Conservation (phyloP, 1,284 basidiomycete genomes). For the Heterobasidion occidentale region DNA sequence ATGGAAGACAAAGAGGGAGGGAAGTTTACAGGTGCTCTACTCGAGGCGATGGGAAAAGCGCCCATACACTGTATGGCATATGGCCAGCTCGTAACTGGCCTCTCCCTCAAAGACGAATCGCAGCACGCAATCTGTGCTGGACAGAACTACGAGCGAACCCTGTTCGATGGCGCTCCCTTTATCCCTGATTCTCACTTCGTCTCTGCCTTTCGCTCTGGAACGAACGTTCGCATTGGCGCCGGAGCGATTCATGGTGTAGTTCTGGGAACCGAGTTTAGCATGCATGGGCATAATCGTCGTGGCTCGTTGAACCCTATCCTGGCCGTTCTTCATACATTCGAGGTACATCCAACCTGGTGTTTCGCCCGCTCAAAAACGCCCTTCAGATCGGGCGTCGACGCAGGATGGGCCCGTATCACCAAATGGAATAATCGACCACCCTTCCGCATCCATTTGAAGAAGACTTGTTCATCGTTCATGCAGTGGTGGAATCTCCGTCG, state of each 20-base stretch:
- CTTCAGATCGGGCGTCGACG: constrained; percentile 22
- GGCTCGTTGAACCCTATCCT: constrained; percentile 49
- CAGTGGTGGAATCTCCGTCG: constrained; percentile 27
- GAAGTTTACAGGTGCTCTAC: constrained; percentile 44
- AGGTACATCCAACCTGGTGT: constrained; percentile 52
- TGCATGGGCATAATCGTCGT: constrained; percentile 50
- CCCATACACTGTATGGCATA: constrained; percentile 48
- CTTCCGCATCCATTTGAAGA: constrained; percentile 36
- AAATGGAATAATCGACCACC: constrained; percentile 47
- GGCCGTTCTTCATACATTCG: constrained; percentile 37
- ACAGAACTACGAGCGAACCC: constrained; percentile 33
- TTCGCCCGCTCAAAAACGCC: constrained; percentile 34
- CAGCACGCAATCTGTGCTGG: constrained; percentile 49
- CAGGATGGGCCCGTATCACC: constrained; percentile 49
- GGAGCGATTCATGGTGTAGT: constrained; percentile 54
- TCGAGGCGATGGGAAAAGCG: constrained; percentile 31
- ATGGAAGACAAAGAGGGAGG: constrained; percentile 54
- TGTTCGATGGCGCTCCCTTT: constrained; percentile 53
- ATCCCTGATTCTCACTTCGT: constrained; percentile 37
- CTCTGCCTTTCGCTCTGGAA: constrained; percentile 29
- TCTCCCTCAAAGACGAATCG: constrained; percentile 23
- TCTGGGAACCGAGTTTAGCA: constrained; percentile 48
- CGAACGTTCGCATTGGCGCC: constrained; percentile 38
- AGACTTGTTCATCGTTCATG: constrained; percentile 28
- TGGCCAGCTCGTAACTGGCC: constrained; percentile 34